A percentile compares a stretch with the other conserved stretches of the same genome.
These are phyloP conservation scores for Aspergillus niger DNA, from an alignment of 2,329 filamentous ascomycete genomes.

Conservation along the genomic window DNA sequence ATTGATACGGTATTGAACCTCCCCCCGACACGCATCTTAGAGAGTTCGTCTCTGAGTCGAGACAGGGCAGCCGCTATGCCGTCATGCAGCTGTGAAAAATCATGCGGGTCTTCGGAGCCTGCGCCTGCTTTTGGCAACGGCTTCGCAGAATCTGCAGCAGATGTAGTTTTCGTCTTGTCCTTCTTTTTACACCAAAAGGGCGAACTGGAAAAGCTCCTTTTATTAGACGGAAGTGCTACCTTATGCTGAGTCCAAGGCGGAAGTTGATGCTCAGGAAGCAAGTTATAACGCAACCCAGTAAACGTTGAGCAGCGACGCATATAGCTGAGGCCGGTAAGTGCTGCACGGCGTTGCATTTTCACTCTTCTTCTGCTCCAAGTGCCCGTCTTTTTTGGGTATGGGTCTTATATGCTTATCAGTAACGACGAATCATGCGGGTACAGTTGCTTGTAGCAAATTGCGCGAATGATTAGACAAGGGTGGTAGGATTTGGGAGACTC, in stretches of 20 bases:
- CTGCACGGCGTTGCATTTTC: constrained; percentile 7
- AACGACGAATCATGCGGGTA: too few species aligned
- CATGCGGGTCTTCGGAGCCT: constrained; percentile 57
- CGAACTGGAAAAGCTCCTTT: constrained; percentile 46
- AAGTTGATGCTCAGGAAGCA: background rate
- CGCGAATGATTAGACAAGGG: too few species aligned
- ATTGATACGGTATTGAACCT: constrained; percentile 64
- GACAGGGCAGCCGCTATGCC: constrained; percentile 59
- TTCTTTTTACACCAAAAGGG: constrained; percentile 53
- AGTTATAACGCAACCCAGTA: background rate
- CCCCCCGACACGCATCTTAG: constrained; percentile 63
- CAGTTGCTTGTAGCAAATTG: too few species aligned
- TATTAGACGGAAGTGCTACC: background rate
- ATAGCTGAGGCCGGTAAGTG: background rate
- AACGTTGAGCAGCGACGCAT: background rate
- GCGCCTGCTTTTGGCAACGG: constrained; percentile 35
- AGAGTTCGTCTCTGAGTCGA: constrained; percentile 62
- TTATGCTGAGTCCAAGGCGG: background rate
- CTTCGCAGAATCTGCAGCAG: constrained; percentile 34
- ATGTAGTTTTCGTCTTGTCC: constrained; percentile 53
- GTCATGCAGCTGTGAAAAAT: constrained; percentile 60
- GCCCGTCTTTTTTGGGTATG: background rate
- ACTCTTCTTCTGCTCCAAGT: background rate
- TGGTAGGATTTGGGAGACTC: too few species aligned
- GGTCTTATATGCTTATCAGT: background rate